Evolutionary conservation across 768 basidiomycete species (phyloP).

Genomic region (Infundibulicybe gibba): DNA sequence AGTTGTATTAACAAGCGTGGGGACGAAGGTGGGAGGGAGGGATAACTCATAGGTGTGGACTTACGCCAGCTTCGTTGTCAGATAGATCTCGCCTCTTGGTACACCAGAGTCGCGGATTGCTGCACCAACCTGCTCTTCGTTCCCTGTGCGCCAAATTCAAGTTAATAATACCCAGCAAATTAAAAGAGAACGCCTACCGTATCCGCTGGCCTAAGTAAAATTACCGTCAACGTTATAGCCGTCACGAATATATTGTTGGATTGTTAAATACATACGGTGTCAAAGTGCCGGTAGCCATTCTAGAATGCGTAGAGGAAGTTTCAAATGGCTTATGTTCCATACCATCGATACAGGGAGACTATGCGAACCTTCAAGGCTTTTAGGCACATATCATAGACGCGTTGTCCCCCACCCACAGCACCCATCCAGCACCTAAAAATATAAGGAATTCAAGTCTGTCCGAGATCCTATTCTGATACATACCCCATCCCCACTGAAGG

Average conservation of each 20-base stretch:
- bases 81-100: conserved; percentile 40
- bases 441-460: not conserved
- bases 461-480: not conserved
- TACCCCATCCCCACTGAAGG: conserved; percentile 28
- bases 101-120: conserved; percentile 42
- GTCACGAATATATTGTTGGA: too few species aligned
- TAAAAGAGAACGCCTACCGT: conserved; percentile 12
- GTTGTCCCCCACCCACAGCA: conserved; percentile 27
- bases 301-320: conserved; percentile 13
- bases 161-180: not conserved
- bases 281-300: conserved; percentile 46
- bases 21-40: not conserved
- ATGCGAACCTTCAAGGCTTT: conserved; percentile 27
- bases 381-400: conserved; percentile 32
- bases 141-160: conserved; percentile 21
- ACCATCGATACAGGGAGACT: not conserved
- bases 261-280: conserved; percentile 25
- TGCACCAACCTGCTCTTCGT: conserved; percentile 41
- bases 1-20: not conserved
- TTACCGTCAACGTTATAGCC: not conserved
- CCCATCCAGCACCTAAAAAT: conserved; percentile 39
- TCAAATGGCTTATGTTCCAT: not conserved
- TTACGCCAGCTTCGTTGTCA: conserved; percentile 48
- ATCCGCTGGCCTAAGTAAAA: conserved; percentile 20
- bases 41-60: not conserved